Base-by-base conservation (phyloP, 208 protist species). In the Naegleria gruberi region DNA sequence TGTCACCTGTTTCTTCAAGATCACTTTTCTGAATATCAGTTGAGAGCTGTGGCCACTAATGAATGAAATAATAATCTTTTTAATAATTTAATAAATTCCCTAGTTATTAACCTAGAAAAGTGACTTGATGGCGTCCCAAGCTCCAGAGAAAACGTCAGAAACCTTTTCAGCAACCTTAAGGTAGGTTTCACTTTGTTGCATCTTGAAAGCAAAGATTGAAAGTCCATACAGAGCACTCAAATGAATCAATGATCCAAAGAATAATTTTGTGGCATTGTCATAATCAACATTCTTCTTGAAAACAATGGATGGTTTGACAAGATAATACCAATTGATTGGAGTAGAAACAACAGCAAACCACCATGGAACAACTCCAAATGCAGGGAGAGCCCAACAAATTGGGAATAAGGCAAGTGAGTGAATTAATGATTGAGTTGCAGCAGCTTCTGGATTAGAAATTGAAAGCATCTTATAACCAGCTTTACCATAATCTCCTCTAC, bases 381-480 rank as follows among this genome's bases (percentile, higher is more conserved):
- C 46, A 43, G 84, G 46, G 10, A 88, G 42, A 19, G n/a, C 7
- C 26, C 30, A 88, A 41, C 43, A 88, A 5, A 88, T 7, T 0
- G 84, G 84, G n/a, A 88, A 88, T 42, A 65, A 42, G 5, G 34
- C n/a, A 43, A 42, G 12, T 23, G 84, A 65, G n/a, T 88, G 84
- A 5, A 88, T 40, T 17, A 88, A 4, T 41, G 84, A 41, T 42
- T 88, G 84, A 43, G 8, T 88, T 2, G 84, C 84, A 34, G 45
- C 43, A 40, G 43, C 45, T 88, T 88, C 45, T 44, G 84, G 84
- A 65, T 88, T 42, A 0, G 43, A 47, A 65, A 65, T 65, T 10
- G 34, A 23, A 37, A 88, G 46, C 84, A 88, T 88, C 65, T 88
- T 65, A 41, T 88, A 88, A 42, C 84, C 84, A 43, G 84, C 84